Conservation (phyloP, 2,329 filamentous ascomycete species). For the Xylaria sp. region DNA sequence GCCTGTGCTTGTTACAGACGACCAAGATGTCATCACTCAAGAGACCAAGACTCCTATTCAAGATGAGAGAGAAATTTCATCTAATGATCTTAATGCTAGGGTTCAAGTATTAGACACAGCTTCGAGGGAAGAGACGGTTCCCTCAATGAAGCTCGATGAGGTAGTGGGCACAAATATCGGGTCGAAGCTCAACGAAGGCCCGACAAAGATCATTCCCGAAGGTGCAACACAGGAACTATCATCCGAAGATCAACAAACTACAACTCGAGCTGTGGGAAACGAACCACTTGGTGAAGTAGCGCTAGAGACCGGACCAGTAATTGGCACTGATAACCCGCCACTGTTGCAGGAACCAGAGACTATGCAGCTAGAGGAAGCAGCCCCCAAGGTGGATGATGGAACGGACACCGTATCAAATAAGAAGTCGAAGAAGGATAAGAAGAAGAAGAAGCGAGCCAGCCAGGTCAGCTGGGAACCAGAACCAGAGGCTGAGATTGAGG, state of each 20-base stretch:
- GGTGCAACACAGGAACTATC: slow-evolving; percentile 1
- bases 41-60: not conserved
- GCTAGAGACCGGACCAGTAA: not conserved
- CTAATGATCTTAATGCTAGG: not conserved
- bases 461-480: slow-evolving; percentile 42
- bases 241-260: slow-evolving; percentile 30
- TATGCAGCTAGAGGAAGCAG: slow-evolving; percentile 33
- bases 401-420: slow-evolving; percentile 43
- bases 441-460: slow-evolving; percentile 51
- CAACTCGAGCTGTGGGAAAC: slow-evolving; percentile 9
- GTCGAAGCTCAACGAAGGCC: not conserved
- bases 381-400: slow-evolving; percentile 36
- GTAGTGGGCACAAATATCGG: not conserved
- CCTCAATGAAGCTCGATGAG: not conserved
- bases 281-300: slow-evolving; percentile 16
- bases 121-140: not conserved
- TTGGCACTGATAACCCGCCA: not conserved
- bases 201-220: not conserved
- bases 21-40: not conserved
- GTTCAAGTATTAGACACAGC: slow-evolving; percentile 5
- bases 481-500: slow-evolving; percentile 42
- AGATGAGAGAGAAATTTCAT: slow-evolving; percentile 2
- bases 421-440: slow-evolving; percentile 54
- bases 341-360: slow-evolving; percentile 17
- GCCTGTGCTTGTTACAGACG: not conserved